These are phyloP conservation scores for Wickerhamiella dianesei DNA, from an alignment of 805 yeast genomes.

Conservation along the genomic window DNA sequence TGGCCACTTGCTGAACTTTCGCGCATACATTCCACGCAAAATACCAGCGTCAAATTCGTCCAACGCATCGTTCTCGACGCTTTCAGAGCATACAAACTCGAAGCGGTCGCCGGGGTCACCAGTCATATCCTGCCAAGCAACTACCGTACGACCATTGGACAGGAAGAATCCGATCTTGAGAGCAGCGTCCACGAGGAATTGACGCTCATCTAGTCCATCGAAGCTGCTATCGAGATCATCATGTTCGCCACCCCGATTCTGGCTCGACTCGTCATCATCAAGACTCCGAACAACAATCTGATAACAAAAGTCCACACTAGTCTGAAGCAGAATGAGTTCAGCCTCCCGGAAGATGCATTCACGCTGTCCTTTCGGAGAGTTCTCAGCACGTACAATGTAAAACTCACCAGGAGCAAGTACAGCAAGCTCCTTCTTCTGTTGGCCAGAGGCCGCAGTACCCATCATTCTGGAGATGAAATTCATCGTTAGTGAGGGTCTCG, in stretches of 20 bases:
- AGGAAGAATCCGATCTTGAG: conserved; percentile 42
- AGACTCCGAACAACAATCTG: conserved; percentile 60
- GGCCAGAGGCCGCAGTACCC: conserved; percentile 1
- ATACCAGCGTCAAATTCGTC: conserved; percentile 50
- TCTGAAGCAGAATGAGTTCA: conserved; percentile 51
- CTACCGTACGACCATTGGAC: conserved; percentile 42
- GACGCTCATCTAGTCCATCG: conserved; percentile 8
- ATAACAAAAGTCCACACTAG: conserved; percentile 45
- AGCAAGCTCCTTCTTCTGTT: conserved; percentile 38
- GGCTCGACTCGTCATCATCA: conserved; percentile 46
- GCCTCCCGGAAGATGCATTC: conserved; percentile 68
- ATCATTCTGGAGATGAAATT: conserved; percentile 18
- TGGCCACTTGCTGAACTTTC: conserved; percentile 41
- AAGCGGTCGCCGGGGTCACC: conserved; percentile 82
- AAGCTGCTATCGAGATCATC: conserved; percentile 25
- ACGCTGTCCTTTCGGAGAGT: conserved; percentile 73
- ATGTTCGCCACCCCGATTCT: conserved; percentile 30
- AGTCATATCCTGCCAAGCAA: conserved; percentile 68
- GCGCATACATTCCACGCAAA: conserved; percentile 60
- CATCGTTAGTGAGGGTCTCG: conserved; percentile 13
- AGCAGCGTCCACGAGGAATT: conserved; percentile 48
- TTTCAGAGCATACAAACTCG: conserved; percentile 61
- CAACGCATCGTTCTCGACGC: conserved; percentile 33
- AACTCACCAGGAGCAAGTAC: conserved; percentile 70
- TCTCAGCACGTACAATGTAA: conserved; percentile 55